Conservation (phyloP, 257 asterid species). For the Plantago major region DNA sequence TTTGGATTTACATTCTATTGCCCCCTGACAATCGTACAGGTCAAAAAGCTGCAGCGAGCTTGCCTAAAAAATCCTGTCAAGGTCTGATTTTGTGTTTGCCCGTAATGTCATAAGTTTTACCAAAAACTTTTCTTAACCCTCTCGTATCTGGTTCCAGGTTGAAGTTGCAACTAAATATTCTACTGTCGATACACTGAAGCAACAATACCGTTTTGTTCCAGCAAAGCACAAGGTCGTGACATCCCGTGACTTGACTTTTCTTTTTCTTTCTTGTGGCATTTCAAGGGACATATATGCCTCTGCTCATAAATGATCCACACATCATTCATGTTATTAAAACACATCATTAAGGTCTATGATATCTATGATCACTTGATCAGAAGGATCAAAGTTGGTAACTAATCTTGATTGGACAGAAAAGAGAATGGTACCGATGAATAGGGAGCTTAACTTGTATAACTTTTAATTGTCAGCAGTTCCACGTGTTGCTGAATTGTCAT, state of each 20-base stretch:
- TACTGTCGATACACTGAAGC: slow-evolving; percentile 87
- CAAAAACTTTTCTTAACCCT: slow-evolving; percentile 1
- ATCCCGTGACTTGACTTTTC: slow-evolving; percentile 7
- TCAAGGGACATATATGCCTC: no score
- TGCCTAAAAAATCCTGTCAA: slow-evolving; percentile 86
- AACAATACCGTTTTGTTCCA: slow-evolving; percentile 73
- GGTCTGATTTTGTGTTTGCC: slow-evolving; percentile 35
- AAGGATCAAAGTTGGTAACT: no score
- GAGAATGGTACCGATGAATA: no score
- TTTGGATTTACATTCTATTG: slow-evolving; percentile 2
- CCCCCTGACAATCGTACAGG: slow-evolving; percentile 39
- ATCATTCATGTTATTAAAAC: no score
- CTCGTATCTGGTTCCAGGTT: slow-evolving; percentile 42
- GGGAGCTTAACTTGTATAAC: no score
- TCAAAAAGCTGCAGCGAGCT: slow-evolving; percentile 87
- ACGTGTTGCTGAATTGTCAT: no score
- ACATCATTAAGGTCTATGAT: no score
- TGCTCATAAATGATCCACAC: no score
- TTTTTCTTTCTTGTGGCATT: no score
- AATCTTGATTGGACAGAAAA: no score
- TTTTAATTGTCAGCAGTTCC: no score
- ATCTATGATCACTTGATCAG: no score
- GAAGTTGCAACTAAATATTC: slow-evolving; percentile 88
- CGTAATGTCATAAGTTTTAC: background rate
- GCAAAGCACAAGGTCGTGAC: slow-evolving; percentile 72